phyloP scores from a whole-genome alignment of 768 basidiomycete species.

The Leccinum disarticulatum region DNA sequence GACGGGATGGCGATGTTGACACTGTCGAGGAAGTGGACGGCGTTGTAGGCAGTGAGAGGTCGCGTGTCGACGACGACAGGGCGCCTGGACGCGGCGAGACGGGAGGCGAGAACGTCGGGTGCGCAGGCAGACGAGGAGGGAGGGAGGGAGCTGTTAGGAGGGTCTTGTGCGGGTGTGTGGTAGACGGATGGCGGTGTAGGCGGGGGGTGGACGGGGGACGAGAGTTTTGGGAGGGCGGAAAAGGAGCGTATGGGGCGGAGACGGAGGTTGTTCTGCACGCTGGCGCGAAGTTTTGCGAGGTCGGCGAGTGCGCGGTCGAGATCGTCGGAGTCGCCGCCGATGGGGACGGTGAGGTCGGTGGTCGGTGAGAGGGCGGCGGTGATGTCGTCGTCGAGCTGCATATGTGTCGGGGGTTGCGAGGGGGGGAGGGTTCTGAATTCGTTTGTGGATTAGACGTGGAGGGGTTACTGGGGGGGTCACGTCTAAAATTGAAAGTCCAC shows the following conservation, averaged over 20 bases:
- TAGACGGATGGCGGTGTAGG: not conserved
- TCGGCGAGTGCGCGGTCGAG: slow-evolving; percentile 65
- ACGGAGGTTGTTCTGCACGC: slow-evolving; percentile 73
- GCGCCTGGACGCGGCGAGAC: slow-evolving; percentile 46
- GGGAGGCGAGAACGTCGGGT: slow-evolving; percentile 46
- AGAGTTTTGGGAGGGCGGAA: slow-evolving; percentile 48
- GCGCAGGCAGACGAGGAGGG: slow-evolving; percentile 33
- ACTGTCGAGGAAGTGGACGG: slow-evolving; percentile 64
- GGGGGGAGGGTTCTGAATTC: not conserved
- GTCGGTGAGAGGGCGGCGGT: slow-evolving; percentile 34
- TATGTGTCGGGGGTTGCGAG: slow-evolving; percentile 23
- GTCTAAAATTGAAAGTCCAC: slow-evolving; percentile 28
- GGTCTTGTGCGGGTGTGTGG: slow-evolving; percentile 3
- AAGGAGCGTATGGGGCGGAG: slow-evolving; percentile 73
- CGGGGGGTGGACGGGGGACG: slow-evolving; percentile 12
- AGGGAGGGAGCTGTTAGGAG: slow-evolving; percentile 30
- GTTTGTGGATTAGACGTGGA: not conserved
- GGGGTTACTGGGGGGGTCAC: slow-evolving; percentile 23
- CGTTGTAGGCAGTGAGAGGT: slow-evolving; percentile 61
- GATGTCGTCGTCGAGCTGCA: slow-evolving; percentile 29
- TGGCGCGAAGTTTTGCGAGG: slow-evolving; percentile 67
- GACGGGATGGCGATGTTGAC: slow-evolving; percentile 88
- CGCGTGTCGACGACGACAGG: slow-evolving; percentile 86
- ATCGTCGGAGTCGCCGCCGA: slow-evolving; percentile 46
- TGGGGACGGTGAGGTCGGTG: slow-evolving; percentile 20